These are phyloP conservation scores for Petrea volubilis DNA, from an alignment of 257 asterid genomes.

Conservation along the genomic window DNA sequence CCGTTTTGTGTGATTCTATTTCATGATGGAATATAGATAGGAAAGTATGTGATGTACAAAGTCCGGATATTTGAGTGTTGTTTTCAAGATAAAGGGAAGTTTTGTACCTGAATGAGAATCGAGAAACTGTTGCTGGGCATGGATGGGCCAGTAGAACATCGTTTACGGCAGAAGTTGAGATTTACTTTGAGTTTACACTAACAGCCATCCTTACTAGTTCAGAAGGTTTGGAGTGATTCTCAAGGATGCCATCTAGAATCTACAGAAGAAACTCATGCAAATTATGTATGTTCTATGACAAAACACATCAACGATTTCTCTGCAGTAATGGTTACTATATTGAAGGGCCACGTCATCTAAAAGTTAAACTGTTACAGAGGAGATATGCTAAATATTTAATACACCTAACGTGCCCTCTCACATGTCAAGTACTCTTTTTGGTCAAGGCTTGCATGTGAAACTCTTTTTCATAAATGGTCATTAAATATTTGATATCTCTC, in stretches of 20 bases:
- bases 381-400: too few species aligned
- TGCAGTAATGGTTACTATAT: too few species aligned
- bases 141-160: conserved; percentile 77
- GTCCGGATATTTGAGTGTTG: neutral
- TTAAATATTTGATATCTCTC: too few species aligned
- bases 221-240: conserved; percentile 54
- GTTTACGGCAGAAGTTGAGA: conserved; percentile 62
- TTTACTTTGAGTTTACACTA: conserved; percentile 58
- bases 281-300: neutral
- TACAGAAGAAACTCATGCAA: conserved; percentile 12
- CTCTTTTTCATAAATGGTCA: too few species aligned
- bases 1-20: conserved; percentile 47
- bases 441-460: too few species aligned
- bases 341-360: neutral
- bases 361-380: neutral
- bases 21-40: conserved; percentile 17
- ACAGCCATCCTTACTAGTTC: conserved; percentile 76
- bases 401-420: too few species aligned
- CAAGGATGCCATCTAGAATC: conserved; percentile 68
- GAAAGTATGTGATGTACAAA: neutral
- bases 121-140: conserved; percentile 79
- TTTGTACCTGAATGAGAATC: conserved; percentile 71
- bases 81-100: neutral
- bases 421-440: too few species aligned
- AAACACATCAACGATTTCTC: neutral